phyloP scores from a whole-genome alignment of 352 stramenopile species.

The Phytophthora tubulina region DNA sequence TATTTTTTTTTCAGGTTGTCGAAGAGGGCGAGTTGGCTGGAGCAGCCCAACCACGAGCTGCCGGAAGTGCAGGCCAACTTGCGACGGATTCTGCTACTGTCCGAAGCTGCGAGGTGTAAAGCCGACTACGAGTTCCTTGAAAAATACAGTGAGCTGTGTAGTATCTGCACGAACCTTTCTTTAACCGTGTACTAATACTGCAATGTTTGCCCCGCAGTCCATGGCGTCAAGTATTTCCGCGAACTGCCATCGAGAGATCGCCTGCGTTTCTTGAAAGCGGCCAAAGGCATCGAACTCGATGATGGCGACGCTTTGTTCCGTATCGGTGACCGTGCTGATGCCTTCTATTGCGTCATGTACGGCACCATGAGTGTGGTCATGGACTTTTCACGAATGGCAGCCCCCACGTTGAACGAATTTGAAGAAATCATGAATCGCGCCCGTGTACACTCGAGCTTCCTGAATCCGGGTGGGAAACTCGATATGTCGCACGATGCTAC shows the following conservation, averaged over 20 bases:
- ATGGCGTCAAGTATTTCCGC: constrained; percentile 72
- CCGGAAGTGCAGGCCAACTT: constrained; percentile 54
- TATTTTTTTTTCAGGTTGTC: constrained; percentile 18
- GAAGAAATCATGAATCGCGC: constrained; percentile 79
- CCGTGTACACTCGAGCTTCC: constrained; percentile 71
- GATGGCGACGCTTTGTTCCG: constrained; percentile 74
- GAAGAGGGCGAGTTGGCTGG: constrained; percentile 33
- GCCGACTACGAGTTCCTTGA: constrained; percentile 80
- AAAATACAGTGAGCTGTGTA: constrained; percentile 54
- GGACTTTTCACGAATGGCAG: constrained; percentile 73
- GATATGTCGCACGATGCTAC: constrained; percentile 57
- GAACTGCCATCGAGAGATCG: constrained; percentile 64
- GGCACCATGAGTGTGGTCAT: constrained; percentile 79
- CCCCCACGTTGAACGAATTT: constrained; percentile 74
- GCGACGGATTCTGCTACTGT: constrained; percentile 55
- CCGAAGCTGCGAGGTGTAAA: constrained; percentile 49
- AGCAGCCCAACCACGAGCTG: constrained; percentile 44
- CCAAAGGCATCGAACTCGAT: constrained; percentile 72
- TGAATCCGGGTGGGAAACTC: constrained; percentile 62
- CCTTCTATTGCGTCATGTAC: constrained; percentile 85
- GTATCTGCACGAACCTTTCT: background rate
- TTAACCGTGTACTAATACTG: background rate
- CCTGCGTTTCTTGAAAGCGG: constrained; percentile 66
- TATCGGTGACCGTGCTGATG: constrained; percentile 73
- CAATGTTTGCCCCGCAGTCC: constrained; percentile 38